Percentiles rank a stretch among this genome's conserved stretches.
Evolutionary conservation across 1,284 basidiomycete species (phyloP).

Genomic region (Inonotus hispidus): DNA sequence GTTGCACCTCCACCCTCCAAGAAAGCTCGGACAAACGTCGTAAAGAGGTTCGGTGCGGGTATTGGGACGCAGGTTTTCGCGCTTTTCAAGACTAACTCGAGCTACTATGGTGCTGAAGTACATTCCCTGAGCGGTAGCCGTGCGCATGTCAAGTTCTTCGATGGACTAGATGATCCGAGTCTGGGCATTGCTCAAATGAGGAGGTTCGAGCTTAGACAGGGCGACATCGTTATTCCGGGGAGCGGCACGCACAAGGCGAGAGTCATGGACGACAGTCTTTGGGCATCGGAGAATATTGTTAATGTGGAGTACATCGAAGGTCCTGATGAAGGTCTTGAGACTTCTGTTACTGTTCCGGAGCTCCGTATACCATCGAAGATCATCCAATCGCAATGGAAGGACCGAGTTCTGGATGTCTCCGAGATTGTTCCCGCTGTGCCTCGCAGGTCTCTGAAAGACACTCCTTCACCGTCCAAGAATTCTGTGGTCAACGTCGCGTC

Average conservation of each 20-base stretch:
- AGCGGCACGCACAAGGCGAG: slow-evolving; percentile 27
- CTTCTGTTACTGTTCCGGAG: slow-evolving; percentile 28
- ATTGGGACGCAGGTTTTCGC: slow-evolving; percentile 58
- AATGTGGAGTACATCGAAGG: slow-evolving; percentile 37
- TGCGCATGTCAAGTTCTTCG: slow-evolving; percentile 50
- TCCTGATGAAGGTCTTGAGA: slow-evolving; percentile 28
- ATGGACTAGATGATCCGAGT: slow-evolving; percentile 35
- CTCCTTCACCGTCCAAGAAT: slow-evolving; percentile 42
- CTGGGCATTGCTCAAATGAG: slow-evolving; percentile 54
- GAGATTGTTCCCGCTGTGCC: slow-evolving; percentile 37
- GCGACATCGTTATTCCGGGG: slow-evolving; percentile 47
- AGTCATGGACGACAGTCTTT: slow-evolving; percentile 34
- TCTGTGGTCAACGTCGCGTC: slow-evolving; percentile 30
- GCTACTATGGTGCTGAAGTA: slow-evolving; percentile 59
- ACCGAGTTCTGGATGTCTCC: slow-evolving; percentile 39
- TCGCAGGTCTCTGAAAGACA: slow-evolving; percentile 28
- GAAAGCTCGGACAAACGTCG: neutral
- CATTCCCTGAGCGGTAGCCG: slow-evolving; percentile 30
- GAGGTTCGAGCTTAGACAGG: slow-evolving; percentile 39
- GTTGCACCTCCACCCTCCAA: neutral
- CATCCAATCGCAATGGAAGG: slow-evolving; percentile 46
- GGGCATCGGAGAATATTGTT: slow-evolving; percentile 32
- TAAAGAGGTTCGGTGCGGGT: slow-evolving; percentile 18
- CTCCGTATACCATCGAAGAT: slow-evolving; percentile 45
- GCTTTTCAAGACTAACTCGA: slow-evolving; percentile 52